Evolutionary conservation across 2,329 filamentous ascomycete genomes (phyloP).

Genomic region (Botrytis sinoallii): DNA sequence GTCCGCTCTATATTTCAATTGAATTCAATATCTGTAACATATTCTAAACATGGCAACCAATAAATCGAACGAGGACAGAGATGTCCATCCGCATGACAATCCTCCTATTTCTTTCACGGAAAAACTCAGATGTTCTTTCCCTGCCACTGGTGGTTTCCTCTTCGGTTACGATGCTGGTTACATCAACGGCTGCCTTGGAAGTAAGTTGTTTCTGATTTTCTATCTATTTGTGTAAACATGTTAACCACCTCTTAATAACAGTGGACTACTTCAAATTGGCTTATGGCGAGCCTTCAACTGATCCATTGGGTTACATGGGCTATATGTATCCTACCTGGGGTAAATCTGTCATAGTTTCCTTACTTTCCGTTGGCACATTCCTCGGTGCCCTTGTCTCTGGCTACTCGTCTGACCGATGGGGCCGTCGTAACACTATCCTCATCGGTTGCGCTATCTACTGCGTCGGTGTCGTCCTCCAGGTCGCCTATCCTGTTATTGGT

Average conservation of each 20-base stretch:
- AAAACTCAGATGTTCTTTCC: slow-evolving; percentile 66
- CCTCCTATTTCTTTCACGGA: slow-evolving; percentile 66
- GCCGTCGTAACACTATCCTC: slow-evolving; percentile 34
- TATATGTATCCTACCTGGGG: slow-evolving; percentile 54
- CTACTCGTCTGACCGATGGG: slow-evolving; percentile 41
- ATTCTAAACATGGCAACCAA: not conserved
- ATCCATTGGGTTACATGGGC: slow-evolving; percentile 22
- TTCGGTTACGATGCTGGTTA: slow-evolving; percentile 73
- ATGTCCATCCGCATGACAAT: slow-evolving; percentile 54
- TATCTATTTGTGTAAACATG: not conserved
- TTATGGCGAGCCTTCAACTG: slow-evolving; percentile 2
- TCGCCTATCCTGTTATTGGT: slow-evolving; percentile 48
- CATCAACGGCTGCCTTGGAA: slow-evolving; percentile 61
- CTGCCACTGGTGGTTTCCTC: slow-evolving; percentile 59
- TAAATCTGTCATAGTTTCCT: slow-evolving; percentile 62
- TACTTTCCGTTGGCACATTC: slow-evolving; percentile 76
- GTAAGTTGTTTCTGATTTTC: slow-evolving; percentile 42
- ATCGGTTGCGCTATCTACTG: slow-evolving; percentile 29
- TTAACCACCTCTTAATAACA: not conserved
- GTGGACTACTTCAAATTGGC: slow-evolving; percentile 17
- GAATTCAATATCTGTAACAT: not conserved
- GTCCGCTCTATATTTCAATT: not conserved
- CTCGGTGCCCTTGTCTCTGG: slow-evolving; percentile 53
- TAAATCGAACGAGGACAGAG: slow-evolving; percentile 29
- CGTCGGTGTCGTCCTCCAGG: slow-evolving; percentile 32